Conservation (phyloP, 192 early-diverging fungal species). For the Rhizoclosmatium sp. region DNA sequence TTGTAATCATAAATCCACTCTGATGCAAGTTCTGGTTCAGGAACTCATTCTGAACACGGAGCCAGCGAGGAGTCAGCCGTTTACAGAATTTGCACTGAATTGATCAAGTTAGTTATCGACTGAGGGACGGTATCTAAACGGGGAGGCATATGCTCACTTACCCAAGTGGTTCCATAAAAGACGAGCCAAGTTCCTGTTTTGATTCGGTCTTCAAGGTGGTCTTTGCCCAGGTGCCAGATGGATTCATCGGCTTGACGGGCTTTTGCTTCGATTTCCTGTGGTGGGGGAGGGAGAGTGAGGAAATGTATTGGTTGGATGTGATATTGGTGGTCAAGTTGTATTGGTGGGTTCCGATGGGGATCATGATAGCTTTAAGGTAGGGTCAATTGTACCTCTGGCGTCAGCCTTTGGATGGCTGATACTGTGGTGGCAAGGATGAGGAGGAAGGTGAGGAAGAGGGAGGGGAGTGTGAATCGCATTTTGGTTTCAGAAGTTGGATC, state of each 20-base stretch:
- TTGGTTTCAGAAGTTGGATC: neutral
- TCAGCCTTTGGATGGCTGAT: slow-evolving; percentile 23
- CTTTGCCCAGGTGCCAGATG: slow-evolving; percentile 35
- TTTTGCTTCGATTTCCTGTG: slow-evolving; percentile 28
- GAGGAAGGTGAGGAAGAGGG: neutral
- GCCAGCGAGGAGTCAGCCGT: slow-evolving; percentile 17
- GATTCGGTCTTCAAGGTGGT: slow-evolving; percentile 27
- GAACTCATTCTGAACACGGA: slow-evolving; percentile 31
- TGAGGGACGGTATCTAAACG: neutral
- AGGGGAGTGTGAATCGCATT: slow-evolving; percentile 3
- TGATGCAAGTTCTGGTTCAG: slow-evolving; percentile 18
- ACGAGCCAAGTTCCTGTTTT: slow-evolving; percentile 31
- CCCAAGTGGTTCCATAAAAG: slow-evolving; percentile 33
- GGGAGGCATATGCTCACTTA: neutral
- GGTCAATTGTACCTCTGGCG: slow-evolving; percentile 8
- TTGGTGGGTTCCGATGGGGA: neutral
- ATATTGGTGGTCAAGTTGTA: neutral
- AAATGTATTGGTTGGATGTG: neutral
- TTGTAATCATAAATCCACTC: slow-evolving; percentile 27
- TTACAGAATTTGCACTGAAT: slow-evolving; percentile 35
- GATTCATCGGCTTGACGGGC: slow-evolving; percentile 24
- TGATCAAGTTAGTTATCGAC: neutral
- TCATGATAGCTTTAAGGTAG: neutral
- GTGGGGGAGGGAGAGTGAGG: neutral
- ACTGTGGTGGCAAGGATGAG: slow-evolving; percentile 10